Conservation (phyloP, 768 basidiomycete genomes). For the Mycena vulgaris region DNA sequence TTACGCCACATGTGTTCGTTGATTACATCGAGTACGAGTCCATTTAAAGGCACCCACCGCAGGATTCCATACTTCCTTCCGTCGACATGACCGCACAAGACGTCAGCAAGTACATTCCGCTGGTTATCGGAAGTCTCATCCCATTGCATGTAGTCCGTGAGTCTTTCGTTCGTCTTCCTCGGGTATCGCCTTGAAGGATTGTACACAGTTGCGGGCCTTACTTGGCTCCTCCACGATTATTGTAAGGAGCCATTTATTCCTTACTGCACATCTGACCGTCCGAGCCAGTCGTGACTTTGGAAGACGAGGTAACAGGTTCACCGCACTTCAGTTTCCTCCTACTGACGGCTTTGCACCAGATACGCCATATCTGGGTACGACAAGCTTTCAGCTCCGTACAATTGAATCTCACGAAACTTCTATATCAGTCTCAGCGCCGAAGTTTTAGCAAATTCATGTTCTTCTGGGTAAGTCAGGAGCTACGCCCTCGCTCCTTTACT, state of each 20-base stretch:
- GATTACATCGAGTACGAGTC: no score
- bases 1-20: no score
- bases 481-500: neutral
- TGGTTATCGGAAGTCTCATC: slow-evolving; percentile 38
- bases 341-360: slow-evolving; percentile 34
- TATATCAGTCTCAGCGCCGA: slow-evolving; percentile 50
- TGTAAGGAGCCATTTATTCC: slow-evolving; percentile 44
- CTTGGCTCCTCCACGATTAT: slow-evolving; percentile 58
- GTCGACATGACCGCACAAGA: neutral
- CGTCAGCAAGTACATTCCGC: slow-evolving; percentile 13
- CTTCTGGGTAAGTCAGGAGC: slow-evolving; percentile 51
- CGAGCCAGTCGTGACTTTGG: slow-evolving; percentile 54
- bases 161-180: slow-evolving; percentile 8
- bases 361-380: slow-evolving; percentile 57
- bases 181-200: neutral
- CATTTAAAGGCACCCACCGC: no score
- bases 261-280: neutral
- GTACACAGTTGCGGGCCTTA: slow-evolving; percentile 49
- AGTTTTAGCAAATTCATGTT: slow-evolving; percentile 58
- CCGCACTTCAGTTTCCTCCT: neutral
- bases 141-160: slow-evolving; percentile 41
- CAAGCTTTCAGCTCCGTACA: neutral
- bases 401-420: neutral
- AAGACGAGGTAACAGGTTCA: slow-evolving; percentile 48
- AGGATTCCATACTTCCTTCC: neutral